Percentiles rank a stretch among this genome's conserved stretches.
Evolutionary conservation across 805 yeast species (phyloP).

Genomic region (Candida stauntonica): DNA sequence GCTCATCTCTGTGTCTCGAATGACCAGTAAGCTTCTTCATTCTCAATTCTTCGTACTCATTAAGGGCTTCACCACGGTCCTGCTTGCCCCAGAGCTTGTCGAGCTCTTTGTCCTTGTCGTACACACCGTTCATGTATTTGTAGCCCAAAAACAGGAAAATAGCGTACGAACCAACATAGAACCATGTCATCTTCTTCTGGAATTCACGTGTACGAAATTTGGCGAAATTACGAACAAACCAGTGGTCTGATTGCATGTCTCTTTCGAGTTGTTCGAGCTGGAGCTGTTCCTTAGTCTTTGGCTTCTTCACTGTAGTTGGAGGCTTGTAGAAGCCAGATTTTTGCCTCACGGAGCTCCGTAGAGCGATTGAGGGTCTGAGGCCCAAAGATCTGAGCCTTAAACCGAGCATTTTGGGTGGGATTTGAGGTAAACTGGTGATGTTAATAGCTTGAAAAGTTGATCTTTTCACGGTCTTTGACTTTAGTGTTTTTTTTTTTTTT

Average conservation of each 20-base stretch:
- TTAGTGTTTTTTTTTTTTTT: no score
- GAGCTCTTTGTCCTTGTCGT: slow-evolving; percentile 59
- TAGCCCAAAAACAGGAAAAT: slow-evolving; percentile 55
- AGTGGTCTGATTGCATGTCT: slow-evolving; percentile 31
- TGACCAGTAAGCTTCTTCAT: slow-evolving; percentile 56
- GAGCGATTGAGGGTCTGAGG: no score
- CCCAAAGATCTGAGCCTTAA: no score
- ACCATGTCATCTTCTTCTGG: slow-evolving; percentile 58
- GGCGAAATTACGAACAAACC: slow-evolving; percentile 49
- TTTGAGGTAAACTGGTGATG: no score
- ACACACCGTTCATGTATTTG: slow-evolving; percentile 62
- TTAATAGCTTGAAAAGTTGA: no score
- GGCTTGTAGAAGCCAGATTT: slow-evolving; percentile 23
- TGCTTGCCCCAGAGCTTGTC: slow-evolving; percentile 38
- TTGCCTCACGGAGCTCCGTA: slow-evolving; percentile 1
- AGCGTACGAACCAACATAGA: slow-evolving; percentile 56
- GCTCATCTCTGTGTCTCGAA: slow-evolving; percentile 59
- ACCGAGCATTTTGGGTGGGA: no score
- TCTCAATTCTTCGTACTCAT: slow-evolving; percentile 62
- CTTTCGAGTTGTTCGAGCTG: slow-evolving; percentile 31
- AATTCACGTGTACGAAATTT: slow-evolving; percentile 50
- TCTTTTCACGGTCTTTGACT: no score
- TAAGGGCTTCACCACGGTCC: slow-evolving; percentile 27
- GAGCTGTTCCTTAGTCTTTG: slow-evolving; percentile 30
- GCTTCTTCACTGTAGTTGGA: slow-evolving; percentile 19